phyloP scores from a whole-genome alignment of 192 early-diverging fungal species.

The Phlyctochytrium arcticum region DNA sequence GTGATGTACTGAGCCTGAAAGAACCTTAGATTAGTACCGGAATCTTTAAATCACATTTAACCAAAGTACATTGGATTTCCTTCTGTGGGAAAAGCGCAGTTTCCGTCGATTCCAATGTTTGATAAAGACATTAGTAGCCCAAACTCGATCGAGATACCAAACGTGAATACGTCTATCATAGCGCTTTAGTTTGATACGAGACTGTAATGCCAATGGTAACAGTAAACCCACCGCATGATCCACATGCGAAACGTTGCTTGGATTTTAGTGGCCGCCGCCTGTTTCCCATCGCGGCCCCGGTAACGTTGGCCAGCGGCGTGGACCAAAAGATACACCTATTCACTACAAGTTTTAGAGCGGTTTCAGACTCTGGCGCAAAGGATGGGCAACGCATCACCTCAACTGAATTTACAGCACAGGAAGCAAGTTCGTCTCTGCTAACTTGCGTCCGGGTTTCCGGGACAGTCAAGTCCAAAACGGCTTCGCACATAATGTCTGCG shows the following conservation, averaged over 20 bases:
- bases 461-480: neutral
- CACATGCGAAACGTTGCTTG: constrained; percentile 26
- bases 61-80: neutral
- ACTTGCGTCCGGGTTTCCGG: neutral
- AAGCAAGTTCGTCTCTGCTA: neutral
- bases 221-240: constrained; percentile 12
- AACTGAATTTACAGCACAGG: constrained; percentile 10
- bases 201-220: no score
- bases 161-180: constrained; percentile 19
- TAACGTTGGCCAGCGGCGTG: constrained; percentile 10
- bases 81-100: neutral
- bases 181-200: no score
- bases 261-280: constrained; percentile 19
- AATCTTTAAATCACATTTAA: neutral
- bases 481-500: constrained; percentile 10
- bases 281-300: constrained; percentile 9
- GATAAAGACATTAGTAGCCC: constrained; percentile 10
- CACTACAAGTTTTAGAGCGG: neutral
- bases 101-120: constrained; percentile 19
- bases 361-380: neutral
- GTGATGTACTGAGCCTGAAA: constrained; percentile 14
- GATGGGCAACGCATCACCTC: neutral
- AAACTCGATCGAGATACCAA: constrained; percentile 18
- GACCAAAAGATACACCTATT: constrained; percentile 2
- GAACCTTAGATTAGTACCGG: neutral